Base-by-base conservation (phyloP, 1,284 basidiomycete genomes). In the Cryptococcus sp. region DNA sequence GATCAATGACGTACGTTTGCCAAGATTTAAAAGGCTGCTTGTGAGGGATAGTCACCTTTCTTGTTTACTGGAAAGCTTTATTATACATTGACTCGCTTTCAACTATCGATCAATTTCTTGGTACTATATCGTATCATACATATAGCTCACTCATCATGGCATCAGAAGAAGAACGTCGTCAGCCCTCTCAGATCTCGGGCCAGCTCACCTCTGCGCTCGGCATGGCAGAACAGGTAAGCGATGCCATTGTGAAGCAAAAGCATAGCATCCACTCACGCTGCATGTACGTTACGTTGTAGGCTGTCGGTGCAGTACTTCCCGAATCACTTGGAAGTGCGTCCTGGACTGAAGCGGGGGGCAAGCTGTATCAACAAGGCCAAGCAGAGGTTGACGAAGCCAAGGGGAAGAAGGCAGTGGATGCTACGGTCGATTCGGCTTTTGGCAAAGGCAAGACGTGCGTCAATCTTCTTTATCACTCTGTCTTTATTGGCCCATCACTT, bases 361-460 rank as follows among this genome's bases (percentile, higher is more conserved):
- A 65, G 39, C 65, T 79, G 1, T 55, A 64, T 25, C 25, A 65
- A 22, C 53, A 65, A 29, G 78, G 75, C 3, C 49, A 70, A 53
- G 50, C 54, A 2, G 75, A 79, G 51, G 64, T 75, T 2, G 58
- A 72, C 11, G 70, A 68, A 8, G 78, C 78, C 19, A 73, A 73
- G 58, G 22, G 39, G n/a, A 53, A 64, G 26, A 65, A 70, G 25
- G 69, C 68, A 13, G 62, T 61, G 3, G 77, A 77, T 16, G 71
- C 74, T 2, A 65, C 64, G 0, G 61, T 68, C 0, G 75, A 79
- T 49, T 53, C 67, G 0, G 66, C 64, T 5, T 55, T 59, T 17
- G 78, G 67, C 5, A 79, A 79, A 57, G 59, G 67, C 7, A 75
- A 78, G 62, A 69, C 70, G 76, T 78, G 41, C 55, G 75, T 74